These are phyloP conservation scores for Tolypocladium inflatum DNA, from an alignment of 2,329 filamentous ascomycete genomes.

Conservation along the genomic window DNA sequence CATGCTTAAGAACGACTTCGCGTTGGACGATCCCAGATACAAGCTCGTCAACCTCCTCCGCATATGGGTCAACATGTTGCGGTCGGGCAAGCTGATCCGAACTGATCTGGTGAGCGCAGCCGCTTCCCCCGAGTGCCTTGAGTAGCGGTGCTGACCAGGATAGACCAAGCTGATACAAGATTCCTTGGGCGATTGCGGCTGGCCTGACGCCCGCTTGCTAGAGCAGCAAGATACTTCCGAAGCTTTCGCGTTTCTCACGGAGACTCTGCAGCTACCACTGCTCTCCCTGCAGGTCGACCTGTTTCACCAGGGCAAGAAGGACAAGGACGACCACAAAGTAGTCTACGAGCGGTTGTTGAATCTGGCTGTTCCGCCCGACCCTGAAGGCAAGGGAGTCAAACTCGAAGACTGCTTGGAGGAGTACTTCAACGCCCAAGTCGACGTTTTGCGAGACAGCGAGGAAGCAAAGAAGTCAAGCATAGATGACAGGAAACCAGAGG, in stretches of 20 bases:
- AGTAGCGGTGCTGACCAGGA: constrained; percentile 6
- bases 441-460: constrained; percentile 66
- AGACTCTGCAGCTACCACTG: constrained; percentile 76
- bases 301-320: constrained; percentile 81
- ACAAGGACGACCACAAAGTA: constrained; percentile 85
- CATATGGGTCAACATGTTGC: constrained; percentile 87
- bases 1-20: constrained; percentile 73
- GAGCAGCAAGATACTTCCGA: constrained; percentile 93
- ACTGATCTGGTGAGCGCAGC: constrained; percentile 60
- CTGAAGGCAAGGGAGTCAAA: constrained; percentile 61
- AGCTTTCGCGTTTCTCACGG: constrained; percentile 90
- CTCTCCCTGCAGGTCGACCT: constrained; percentile 90
- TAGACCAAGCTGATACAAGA: constrained; percentile 79
- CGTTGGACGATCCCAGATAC: constrained; percentile 55
- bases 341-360: constrained; percentile 87
- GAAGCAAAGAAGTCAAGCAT: constrained; percentile 37
- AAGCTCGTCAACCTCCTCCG: constrained; percentile 70
- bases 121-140: neutral
- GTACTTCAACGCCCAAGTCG: constrained; percentile 91
- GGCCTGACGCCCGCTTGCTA: constrained; percentile 68
- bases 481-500: constrained; percentile 16
- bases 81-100: constrained; percentile 75
- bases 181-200: constrained; percentile 74
- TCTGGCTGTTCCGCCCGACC: constrained; percentile 74
- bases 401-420: constrained; percentile 87